Base-by-base conservation (phyloP, 257 asterid genomes). In the Pogostemon cablin region DNA sequence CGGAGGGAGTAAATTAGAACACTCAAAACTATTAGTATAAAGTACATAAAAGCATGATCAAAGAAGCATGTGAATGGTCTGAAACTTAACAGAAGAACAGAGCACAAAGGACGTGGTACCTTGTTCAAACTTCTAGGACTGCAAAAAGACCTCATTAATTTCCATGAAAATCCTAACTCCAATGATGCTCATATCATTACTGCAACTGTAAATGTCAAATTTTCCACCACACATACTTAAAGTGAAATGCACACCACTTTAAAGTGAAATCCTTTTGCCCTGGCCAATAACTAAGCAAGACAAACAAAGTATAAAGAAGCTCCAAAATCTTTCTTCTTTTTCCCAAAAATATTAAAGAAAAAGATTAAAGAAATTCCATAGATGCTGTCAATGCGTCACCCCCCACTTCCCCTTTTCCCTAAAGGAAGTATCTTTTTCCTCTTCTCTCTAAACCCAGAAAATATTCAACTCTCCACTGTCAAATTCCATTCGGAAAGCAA, bases 301-400 rank as follows among this genome's bases (percentile, higher is more conserved):
- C 80, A 73, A 75, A 66, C 71, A 65, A 57, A 67, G 70, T 65
- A 55, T 69, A 80, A 69, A 66, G 82, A 71, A 76, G 69, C 74
- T 70, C 46, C 62, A 71, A 79, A 82, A 79, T 63, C 74, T 60
- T 67, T 69, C 69, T 6, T 71, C 81, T 73, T 76, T 76, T 53
- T 15, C 10, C 25, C 32, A 50, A 69, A 80, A 76, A 34, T 25
- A 11, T 47, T 37, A 35, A 48, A 66, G 34, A 10, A 11, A 50
- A 12, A 32, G 8, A 9, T 1, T 49, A 41, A 72, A 50, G n/a
- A 15, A 47, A 67, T 10, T 42, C 66, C 47, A 64, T 62, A 6
- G 79, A 78, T 79, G 84, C 84, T 77, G 74, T 71, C 72, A 70
- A 52, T 65, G 79, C 79, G 84, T 79, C 84, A 82, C 72, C 72